Evolutionary conservation across 164 flowering plant species (phyloP).

Genomic region (Liquidambar formosana): DNA sequence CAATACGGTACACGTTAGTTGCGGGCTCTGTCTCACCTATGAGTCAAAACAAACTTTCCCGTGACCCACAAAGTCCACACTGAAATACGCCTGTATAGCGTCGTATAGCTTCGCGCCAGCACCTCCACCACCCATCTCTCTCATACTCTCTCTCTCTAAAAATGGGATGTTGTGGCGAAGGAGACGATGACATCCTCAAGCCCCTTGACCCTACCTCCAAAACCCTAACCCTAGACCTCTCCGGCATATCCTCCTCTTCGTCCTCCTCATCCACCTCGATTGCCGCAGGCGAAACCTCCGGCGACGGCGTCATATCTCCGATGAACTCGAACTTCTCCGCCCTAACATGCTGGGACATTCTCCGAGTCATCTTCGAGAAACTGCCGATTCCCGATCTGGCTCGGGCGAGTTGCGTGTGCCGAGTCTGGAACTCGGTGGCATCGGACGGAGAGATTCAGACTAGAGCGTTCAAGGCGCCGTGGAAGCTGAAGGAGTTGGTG

Average conservation of each 20-base stretch:
- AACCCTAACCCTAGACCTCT: not conserved
- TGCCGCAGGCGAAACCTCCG: slow-evolving; percentile 4
- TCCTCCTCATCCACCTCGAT: slow-evolving; percentile 3
- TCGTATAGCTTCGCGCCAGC: too few relatives aligned
- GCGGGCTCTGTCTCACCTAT: not conserved
- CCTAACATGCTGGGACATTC: slow-evolving; percentile 60
- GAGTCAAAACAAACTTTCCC: not conserved
- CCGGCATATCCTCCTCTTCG: too few relatives aligned
- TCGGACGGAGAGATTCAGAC: slow-evolving; percentile 58
- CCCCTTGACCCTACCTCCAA: slow-evolving; percentile 11
- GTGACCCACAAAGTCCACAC: not conserved
- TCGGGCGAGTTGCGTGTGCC: slow-evolving; percentile 86
- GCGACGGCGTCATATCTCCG: slow-evolving; percentile 48
- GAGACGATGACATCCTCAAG: slow-evolving; percentile 21
- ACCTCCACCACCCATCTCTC: too few relatives aligned
- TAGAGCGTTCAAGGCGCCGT: slow-evolving; percentile 61
- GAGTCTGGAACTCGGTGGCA: slow-evolving; percentile 65
- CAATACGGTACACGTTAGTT: not conserved
- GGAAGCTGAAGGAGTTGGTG: slow-evolving; percentile 70
- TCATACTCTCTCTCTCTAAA: not conserved
- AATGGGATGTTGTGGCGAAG: slow-evolving; percentile 35
- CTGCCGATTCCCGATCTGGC: slow-evolving; percentile 71
- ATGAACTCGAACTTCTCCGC: slow-evolving; percentile 75
- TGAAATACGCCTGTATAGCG: not conserved
- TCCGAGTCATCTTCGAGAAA: slow-evolving; percentile 60